Evolutionary conservation across 768 basidiomycete genomes (phyloP).

Genomic region (Trametes cinnabarina): DNA sequence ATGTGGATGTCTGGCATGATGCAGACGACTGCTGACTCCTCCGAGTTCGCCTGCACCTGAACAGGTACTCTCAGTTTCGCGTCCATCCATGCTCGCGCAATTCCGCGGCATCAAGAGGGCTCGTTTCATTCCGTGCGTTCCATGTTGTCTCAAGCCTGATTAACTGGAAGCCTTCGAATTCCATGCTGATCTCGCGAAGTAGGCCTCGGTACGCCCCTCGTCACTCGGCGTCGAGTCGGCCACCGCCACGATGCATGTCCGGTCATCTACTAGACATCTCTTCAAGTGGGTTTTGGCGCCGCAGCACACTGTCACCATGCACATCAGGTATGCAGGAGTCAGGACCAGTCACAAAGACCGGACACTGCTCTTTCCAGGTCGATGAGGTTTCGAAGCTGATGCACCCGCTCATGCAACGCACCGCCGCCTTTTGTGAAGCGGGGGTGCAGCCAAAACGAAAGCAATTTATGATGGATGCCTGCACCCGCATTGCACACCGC

Average conservation of each 20-base stretch:
- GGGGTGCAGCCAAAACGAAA: no score
- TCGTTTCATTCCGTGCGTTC: not conserved
- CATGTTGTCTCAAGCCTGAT: not conserved
- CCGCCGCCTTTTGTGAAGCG: no score
- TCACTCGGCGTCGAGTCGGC: not conserved
- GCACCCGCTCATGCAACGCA: not conserved
- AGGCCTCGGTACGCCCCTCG: not conserved
- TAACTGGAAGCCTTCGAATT: not conserved
- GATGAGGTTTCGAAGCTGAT: constrained; percentile 1
- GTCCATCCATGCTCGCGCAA: constrained; percentile 1
- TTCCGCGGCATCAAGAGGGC: not conserved
- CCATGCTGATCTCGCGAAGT: not conserved
- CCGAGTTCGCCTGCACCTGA: not conserved
- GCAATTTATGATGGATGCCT: no score
- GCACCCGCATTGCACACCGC: no score
- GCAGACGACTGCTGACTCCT: not conserved
- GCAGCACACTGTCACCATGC: constrained; percentile 6
- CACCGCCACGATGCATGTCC: constrained; percentile 6
- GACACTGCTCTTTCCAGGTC: not conserved
- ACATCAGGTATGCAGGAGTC: constrained; percentile 14
- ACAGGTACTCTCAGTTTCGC: not conserved
- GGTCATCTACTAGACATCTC: not conserved
- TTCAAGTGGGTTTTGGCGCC: not conserved
- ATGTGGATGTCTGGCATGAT: not conserved
- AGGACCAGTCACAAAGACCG: not conserved